Evolutionary conservation across 805 yeast genomes (phyloP).

Genomic region (Pichia scutulata): DNA sequence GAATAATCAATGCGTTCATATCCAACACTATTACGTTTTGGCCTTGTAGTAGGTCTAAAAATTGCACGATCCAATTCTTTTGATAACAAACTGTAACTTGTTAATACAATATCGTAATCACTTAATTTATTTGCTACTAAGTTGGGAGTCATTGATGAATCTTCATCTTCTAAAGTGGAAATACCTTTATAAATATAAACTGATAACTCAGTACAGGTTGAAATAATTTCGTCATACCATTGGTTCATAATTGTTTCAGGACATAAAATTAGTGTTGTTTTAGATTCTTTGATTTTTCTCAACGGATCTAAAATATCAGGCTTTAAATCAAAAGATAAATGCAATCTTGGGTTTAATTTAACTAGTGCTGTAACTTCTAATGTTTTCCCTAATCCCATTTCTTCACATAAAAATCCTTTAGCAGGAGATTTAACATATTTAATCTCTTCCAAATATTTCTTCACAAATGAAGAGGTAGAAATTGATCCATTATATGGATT

Average conservation of each 20-base stretch:
- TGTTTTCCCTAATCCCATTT: constrained; percentile 97
- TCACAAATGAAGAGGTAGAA: constrained; percentile 27
- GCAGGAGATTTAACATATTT: constrained; percentile 24
- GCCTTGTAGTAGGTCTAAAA: constrained; percentile 52
- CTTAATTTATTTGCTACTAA: constrained; percentile 46
- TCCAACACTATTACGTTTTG: constrained; percentile 34
- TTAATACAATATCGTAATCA: constrained; percentile 68
- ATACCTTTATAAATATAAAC: constrained; percentile 61
- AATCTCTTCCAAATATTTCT: constrained; percentile 14
- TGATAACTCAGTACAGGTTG: constrained; percentile 50
- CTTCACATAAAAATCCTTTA: constrained; percentile 77
- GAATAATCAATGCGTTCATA: constrained; percentile 46
- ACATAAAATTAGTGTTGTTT: constrained; percentile 74
- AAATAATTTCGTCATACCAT: constrained; percentile 71
- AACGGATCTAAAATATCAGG: constrained; percentile 34
- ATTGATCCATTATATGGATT: constrained; percentile 46
- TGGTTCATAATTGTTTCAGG: constrained; percentile 81
- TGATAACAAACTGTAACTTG: constrained; percentile 67
- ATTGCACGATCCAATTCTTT: constrained; percentile 73
- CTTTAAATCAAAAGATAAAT: constrained; percentile 16
- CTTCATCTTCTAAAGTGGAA: constrained; percentile 26
- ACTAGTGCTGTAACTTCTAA: constrained; percentile 71
- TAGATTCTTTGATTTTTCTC: constrained; percentile 41
- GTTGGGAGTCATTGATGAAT: constrained; percentile 19
- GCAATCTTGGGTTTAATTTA: constrained; percentile 49